Percentiles rank a stretch among this genome's conserved stretches.
Evolutionary conservation across 495 filamentous ascomycete genomes (phyloP).

Genomic region (Daldinia loculata): DNA sequence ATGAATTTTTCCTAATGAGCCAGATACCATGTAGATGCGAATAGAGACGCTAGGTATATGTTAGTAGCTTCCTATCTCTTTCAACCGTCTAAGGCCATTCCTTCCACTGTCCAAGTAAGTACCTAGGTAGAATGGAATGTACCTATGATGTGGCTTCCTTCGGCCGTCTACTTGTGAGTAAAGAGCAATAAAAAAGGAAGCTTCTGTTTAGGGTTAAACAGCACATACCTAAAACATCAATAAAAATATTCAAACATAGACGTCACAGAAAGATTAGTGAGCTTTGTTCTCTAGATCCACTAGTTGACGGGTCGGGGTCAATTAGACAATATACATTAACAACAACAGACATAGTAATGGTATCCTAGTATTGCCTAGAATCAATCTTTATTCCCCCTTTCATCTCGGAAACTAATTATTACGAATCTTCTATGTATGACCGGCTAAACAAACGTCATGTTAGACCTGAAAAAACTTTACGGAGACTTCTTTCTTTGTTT

Average conservation of each 20-base stretch:
- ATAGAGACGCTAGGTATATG: no score
- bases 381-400: neutral
- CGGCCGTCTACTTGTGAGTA: neutral
- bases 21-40: no score
- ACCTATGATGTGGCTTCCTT: neutral
- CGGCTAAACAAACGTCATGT: neutral
- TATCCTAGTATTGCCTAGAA: neutral
- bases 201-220: neutral
- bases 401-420: neutral
- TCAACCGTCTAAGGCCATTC: no score
- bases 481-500: neutral
- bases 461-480: neutral
- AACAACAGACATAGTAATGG: neutral
- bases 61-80: no score
- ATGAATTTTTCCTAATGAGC: no score
- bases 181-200: neutral
- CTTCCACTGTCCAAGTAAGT: neutral
- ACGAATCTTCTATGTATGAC: neutral
- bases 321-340: neutral
- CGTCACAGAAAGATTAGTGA: neutral
- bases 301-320: neutral
- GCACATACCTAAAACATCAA: neutral
- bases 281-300: neutral
- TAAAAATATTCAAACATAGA: neutral
- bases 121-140: neutral